phyloP scores from a whole-genome alignment of 441 rosid species.

The Pelargonium citronellum region DNA sequence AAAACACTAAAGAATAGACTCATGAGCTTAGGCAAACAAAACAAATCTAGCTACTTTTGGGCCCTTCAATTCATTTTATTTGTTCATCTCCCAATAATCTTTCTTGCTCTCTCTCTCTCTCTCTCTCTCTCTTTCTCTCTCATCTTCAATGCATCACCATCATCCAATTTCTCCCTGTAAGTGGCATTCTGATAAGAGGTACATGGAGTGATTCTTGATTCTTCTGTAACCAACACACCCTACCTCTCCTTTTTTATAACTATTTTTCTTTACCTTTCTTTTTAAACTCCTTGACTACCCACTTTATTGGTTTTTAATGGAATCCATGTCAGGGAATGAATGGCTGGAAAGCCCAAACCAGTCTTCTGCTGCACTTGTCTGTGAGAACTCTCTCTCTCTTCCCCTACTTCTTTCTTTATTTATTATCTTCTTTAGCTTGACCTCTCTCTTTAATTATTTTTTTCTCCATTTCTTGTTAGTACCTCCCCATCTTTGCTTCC shows the following conservation, averaged over 20 bases:
- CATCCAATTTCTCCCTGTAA: conserved; percentile 15
- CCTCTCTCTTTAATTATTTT: conserved; percentile 23
- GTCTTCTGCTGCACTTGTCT: conserved; percentile 30
- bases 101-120: conserved; percentile 12
- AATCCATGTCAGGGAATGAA: conserved; percentile 44
- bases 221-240: conserved; percentile 14
- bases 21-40: conserved; percentile 3
- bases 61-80: conserved; percentile 1
- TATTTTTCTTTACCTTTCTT: neutral
- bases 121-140: conserved; percentile 10
- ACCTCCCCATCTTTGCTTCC: conserved; percentile 30
- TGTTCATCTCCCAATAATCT: neutral
- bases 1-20: neutral
- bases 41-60: conserved; percentile 14
- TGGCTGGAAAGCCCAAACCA: conserved; percentile 28
- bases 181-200: conserved; percentile 23
- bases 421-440: conserved; percentile 3
- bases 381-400: conserved; percentile 22
- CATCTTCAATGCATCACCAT: conserved; percentile 14
- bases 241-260: neutral
- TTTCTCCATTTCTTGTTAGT: conserved; percentile 20
- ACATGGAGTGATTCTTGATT: conserved; percentile 17
- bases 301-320: conserved; percentile 30
- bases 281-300: conserved; percentile 7
- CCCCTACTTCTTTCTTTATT: conserved; percentile 12